Percentiles rank a stretch among this genome's conserved stretches.
phyloP scores from a whole-genome alignment of 352 stramenopile species.

The Globisporangium cederbergense region DNA sequence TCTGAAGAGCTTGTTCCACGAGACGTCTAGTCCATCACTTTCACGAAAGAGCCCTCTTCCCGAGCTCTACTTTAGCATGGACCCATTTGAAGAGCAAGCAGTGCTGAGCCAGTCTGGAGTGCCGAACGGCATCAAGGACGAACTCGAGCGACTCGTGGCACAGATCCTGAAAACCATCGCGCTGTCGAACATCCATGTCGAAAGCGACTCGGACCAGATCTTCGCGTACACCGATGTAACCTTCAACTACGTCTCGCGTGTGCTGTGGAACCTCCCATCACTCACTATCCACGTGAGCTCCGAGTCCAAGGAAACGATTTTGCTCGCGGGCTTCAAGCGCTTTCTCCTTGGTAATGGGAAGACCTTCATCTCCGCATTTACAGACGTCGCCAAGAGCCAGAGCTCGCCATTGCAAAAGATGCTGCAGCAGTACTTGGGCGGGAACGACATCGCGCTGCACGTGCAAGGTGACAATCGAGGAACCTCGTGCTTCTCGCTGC shows the following conservation, averaged over 20 bases:
- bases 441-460: slow-evolving; percentile 57
- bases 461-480: slow-evolving; percentile 46
- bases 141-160: slow-evolving; percentile 50
- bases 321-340: slow-evolving; percentile 63
- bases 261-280: slow-evolving; percentile 78
- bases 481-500: slow-evolving; percentile 60
- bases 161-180: slow-evolving; percentile 75
- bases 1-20: slow-evolving; percentile 35
- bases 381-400: slow-evolving; percentile 59
- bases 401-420: slow-evolving; percentile 62
- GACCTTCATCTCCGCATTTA: slow-evolving; percentile 81
- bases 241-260: slow-evolving; percentile 54
- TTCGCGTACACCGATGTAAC: slow-evolving; percentile 82
- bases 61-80: not conserved
- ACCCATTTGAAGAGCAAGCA: slow-evolving; percentile 2
- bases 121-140: slow-evolving; percentile 38
- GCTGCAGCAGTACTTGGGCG: slow-evolving; percentile 64
- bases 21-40: slow-evolving; percentile 3
- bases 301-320: slow-evolving; percentile 34
- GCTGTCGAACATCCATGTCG: slow-evolving; percentile 66
- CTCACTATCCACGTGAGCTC: slow-evolving; percentile 55
- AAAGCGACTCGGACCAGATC: slow-evolving; percentile 51
- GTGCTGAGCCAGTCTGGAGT: slow-evolving; percentile 11
- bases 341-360: slow-evolving; percentile 66
- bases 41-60: not conserved